Base-by-base conservation (phyloP, 305 asterid species). In the Salvia sclarea region DNA sequence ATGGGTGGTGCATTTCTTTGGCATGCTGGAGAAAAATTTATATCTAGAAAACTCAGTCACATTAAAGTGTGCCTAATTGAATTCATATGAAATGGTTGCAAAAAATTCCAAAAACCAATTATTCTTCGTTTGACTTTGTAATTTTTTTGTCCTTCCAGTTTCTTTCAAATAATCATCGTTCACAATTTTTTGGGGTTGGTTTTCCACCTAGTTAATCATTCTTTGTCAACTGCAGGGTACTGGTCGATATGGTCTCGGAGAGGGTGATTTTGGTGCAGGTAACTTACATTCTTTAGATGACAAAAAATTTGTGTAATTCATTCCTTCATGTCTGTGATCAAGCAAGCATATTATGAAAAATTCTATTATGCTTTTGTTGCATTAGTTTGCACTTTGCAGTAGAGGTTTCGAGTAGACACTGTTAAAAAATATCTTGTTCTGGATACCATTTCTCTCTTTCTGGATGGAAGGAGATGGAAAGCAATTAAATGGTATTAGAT, bases 231-330 rank as follows among this genome's bases (percentile, higher is more conserved):
- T 77, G 75, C 79, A 95, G 99, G 97, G 97, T 64, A 83, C 92
- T 69, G 96, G 85, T 60, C 91, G 93, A 71, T 82, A 77, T 81
- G 91, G 87, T 50, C 76, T 73, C 70, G 90, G 80, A 58, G 95
- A 86, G 76, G 72, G 83, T 79, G 82, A 80, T 76, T 67, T 84
- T 74, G 86, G 82, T 41, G 56, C 96, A 88, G 98, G 98, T 95
- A 81, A 64, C 61, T 53, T 73, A 3, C 38, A 64, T 44, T 49
- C 66, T 53, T 50, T 68, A 47, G 58, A 64, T 74, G 61, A 57
- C 44, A 55, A 50, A 43, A 38, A 20, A 8, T 22, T 66, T 30
- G 52, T 40, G 12, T 65, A 25, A 37, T 47, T 52, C 16, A 52
- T 73, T 45, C 64, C 55, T 18, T 1, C 0, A 40, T 65, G 66